Evolutionary conservation across 1,284 basidiomycete species (phyloP).

Genomic region (Polyporus tsugae): DNA sequence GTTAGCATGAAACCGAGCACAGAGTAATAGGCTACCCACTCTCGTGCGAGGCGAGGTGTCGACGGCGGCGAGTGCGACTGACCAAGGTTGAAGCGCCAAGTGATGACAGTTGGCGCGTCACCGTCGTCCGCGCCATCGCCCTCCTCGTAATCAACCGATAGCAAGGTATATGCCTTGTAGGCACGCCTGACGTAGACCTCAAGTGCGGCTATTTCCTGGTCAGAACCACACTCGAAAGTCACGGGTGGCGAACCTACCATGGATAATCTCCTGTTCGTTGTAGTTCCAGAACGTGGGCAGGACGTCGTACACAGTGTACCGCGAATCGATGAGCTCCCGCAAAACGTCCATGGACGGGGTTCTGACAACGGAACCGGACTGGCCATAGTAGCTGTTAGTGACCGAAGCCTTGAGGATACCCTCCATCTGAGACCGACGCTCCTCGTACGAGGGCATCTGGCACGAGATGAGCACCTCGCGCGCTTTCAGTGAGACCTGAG

Average conservation of each 20-base stretch:
- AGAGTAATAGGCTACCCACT: conserved; percentile 52
- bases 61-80: conserved; percentile 84
- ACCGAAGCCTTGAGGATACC: conserved; percentile 90
- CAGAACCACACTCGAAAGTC: conserved; percentile 4
- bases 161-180: conserved; percentile 93
- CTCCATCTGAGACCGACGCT: conserved; percentile 95
- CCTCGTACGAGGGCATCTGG: conserved; percentile 97
- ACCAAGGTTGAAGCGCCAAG: conserved; percentile 95
- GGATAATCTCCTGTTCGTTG: conserved; percentile 82
- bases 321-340: conserved; percentile 94
- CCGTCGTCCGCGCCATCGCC: conserved; percentile 84
- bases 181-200: conserved; percentile 97
- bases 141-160: conserved; percentile 94
- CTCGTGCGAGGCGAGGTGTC: conserved; percentile 77
- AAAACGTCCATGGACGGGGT: conserved; percentile 88
- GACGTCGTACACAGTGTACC: conserved; percentile 98
- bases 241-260: conserved; percentile 59
- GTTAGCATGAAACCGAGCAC: conserved; percentile 26
- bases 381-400: conserved; percentile 89
- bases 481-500: conserved; percentile 92
- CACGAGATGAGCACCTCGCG: conserved; percentile 97
- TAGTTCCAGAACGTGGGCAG: conserved; percentile 96
- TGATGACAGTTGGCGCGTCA: conserved; percentile 81
- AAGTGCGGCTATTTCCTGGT: conserved; percentile 76
- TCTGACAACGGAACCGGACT: conserved; percentile 75